Conservation (phyloP, 345 rosid species). For the Kandelia obovata region DNA sequence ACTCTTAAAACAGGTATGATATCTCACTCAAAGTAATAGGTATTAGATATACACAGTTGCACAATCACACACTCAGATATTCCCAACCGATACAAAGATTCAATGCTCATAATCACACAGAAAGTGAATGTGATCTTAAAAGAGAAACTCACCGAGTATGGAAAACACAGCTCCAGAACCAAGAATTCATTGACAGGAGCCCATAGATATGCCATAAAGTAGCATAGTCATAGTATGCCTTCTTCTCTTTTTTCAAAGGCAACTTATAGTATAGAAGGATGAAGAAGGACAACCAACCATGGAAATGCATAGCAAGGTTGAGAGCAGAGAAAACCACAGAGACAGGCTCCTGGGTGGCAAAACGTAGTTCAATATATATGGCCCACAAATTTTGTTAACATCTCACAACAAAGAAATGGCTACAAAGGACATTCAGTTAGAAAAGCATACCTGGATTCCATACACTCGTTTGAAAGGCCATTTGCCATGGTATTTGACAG, state of each 20-base stretch:
- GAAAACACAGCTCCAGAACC: constrained; percentile 87
- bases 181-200: constrained; percentile 64
- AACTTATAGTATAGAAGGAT: constrained; percentile 73
- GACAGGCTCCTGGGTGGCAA: constrained; percentile 59
- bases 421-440: background rate
- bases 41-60: no score
- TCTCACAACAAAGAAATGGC: background rate
- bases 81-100: background rate
- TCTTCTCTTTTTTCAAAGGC: constrained; percentile 62
- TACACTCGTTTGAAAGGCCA: constrained; percentile 84
- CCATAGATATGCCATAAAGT: constrained; percentile 72
- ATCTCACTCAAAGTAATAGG: no score
- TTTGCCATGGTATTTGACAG: constrained; percentile 82
- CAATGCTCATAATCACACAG: background rate
- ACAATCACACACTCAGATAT: background rate
- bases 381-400: background rate
- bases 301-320: constrained; percentile 74
- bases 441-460: constrained; percentile 58
- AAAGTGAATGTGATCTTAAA: background rate
- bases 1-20: no score
- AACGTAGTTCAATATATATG: constrained; percentile 5
- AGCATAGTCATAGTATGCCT: constrained; percentile 68
- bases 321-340: constrained; percentile 79
- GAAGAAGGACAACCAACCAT: constrained; percentile 87
- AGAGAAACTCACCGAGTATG: constrained; percentile 61